Percentiles rank a stretch among this genome's conserved stretches.
Conservation (phyloP, 1,284 basidiomycete genomes). For the Ganoderma resinaceum region DNA sequence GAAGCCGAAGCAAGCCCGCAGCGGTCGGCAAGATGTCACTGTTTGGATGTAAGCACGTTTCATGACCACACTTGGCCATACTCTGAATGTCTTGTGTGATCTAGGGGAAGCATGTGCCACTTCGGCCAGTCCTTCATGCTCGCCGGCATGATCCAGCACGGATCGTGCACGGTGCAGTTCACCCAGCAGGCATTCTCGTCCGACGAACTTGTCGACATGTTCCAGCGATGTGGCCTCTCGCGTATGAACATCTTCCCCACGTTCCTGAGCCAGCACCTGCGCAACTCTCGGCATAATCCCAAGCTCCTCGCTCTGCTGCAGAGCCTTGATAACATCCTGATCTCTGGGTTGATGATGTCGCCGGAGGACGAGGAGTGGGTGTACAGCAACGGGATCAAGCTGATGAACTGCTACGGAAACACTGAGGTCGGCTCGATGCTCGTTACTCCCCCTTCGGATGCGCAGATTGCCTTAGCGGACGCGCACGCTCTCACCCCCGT, state of each 20-base stretch:
- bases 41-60: constrained; percentile 41
- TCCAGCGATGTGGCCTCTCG: constrained; percentile 68
- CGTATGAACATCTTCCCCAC: constrained; percentile 75
- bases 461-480: constrained; percentile 38
- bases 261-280: constrained; percentile 68
- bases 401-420: constrained; percentile 75
- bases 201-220: constrained; percentile 76
- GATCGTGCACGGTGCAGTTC: constrained; percentile 73
- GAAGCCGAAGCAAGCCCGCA: constrained; percentile 29
- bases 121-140: constrained; percentile 44
- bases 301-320: constrained; percentile 64
- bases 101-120: constrained; percentile 43
- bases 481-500: constrained; percentile 56
- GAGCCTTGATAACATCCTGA: constrained; percentile 64
- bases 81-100: constrained; percentile 5
- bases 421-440: constrained; percentile 76
- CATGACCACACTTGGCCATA: constrained; percentile 8
- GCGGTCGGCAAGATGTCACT: constrained; percentile 62
- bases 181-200: constrained; percentile 67
- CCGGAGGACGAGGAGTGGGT: constrained; percentile 74
- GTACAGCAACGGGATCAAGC: constrained; percentile 58
- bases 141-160: constrained; percentile 68
- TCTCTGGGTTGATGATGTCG: constrained; percentile 65
- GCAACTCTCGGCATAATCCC: constrained; percentile 63
- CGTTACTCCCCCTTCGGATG: constrained; percentile 44